Evolutionary conservation across 176 grass and related monocot genomes (phyloP), one percentile per base, ranked within the genome.

Genomic region (Lolium perenne): DNA sequence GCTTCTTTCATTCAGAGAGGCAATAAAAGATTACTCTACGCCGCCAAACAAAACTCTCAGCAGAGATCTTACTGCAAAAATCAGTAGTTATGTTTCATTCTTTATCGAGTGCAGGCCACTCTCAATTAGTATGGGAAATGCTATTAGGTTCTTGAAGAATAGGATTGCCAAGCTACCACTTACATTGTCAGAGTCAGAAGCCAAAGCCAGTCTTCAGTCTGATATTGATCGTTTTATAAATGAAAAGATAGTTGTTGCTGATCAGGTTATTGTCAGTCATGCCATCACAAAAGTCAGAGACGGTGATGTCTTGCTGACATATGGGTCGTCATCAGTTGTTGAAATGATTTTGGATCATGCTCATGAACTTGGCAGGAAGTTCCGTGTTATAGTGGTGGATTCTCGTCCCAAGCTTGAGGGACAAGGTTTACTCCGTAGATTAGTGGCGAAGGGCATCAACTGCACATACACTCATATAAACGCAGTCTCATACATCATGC

Each of bases 91-190:
- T 85, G 91, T 97, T 17, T 97, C 95, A 74, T 97, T 97, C 91
- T 86, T 97, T 58, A 93, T 90, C 18, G 95, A 97, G 80, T 97
- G 95, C 68, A 92, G 95, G 13, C 95, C 95, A 50, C 89, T 97
- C 74, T 97, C 95, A 74, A 91, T 97, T 71, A 95, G 92, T 87
- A 97, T 97, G 95, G 95, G 95, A 68, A 97, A 92, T 87, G 77
- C 93, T 76, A 95, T 97, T 74, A 91, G 86, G 71, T 97, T 97
- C 84, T 83, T 97, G 77, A 97, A 97, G 72, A 90, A 84, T 69
- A 92, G 91, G 80, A 95, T 97, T 86, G 91, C 92, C 67, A 91
- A 88, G 80, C 73, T 95, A 54, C 85, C 95, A 74, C 82, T 88
- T 89, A 86, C 86, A 43, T 65, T 95, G 65, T 88, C 91, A 16